These are phyloP conservation scores for Tuber borchii DNA, from an alignment of 495 filamentous ascomycete species.

Conservation along the genomic window DNA sequence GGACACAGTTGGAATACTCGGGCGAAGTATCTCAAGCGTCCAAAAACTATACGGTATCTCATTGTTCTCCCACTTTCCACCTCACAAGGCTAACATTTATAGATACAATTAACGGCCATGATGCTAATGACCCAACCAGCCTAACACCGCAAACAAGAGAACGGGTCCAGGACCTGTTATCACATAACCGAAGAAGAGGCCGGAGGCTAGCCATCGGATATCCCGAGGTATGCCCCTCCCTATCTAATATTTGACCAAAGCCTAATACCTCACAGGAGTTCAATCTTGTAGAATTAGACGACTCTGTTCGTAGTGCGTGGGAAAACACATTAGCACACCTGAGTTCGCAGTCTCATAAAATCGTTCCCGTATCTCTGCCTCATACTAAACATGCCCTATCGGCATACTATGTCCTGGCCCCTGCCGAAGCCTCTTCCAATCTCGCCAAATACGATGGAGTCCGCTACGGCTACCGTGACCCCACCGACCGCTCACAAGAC, in stretches of 20 bases:
- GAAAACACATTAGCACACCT: constrained; percentile 52
- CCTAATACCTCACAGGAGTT: constrained; percentile 53
- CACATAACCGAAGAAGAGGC: background rate
- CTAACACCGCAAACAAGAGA: constrained; percentile 51
- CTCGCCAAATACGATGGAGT: constrained; percentile 96
- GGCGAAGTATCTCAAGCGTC: constrained; percentile 48
- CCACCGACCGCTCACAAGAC: constrained; percentile 35
- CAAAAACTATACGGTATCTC: constrained; percentile 52
- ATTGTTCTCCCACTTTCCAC: constrained; percentile 8
- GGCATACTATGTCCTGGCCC: constrained; percentile 91
- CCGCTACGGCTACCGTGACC: constrained; percentile 64
- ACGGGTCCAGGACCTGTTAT: constrained; percentile 26
- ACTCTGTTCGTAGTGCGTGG: constrained; percentile 64
- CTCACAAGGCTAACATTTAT: constrained; percentile 8
- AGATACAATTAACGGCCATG: constrained; percentile 52
- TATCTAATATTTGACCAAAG: constrained; percentile 3
- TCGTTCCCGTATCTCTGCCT: constrained; percentile 74
- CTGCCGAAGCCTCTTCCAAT: constrained; percentile 92
- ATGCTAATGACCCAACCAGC: constrained; percentile 71
- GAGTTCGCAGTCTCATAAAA: constrained; percentile 56
- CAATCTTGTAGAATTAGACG: constrained; percentile 73
- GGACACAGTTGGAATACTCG: constrained; percentile 84
- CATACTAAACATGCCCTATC: constrained; percentile 76
- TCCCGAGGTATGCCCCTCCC: constrained; percentile 43
- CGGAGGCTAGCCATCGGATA: background rate